Evolutionary conservation across 192 early-diverging fungal species (phyloP).

Genomic region (Mortierella hygrophila): DNA sequence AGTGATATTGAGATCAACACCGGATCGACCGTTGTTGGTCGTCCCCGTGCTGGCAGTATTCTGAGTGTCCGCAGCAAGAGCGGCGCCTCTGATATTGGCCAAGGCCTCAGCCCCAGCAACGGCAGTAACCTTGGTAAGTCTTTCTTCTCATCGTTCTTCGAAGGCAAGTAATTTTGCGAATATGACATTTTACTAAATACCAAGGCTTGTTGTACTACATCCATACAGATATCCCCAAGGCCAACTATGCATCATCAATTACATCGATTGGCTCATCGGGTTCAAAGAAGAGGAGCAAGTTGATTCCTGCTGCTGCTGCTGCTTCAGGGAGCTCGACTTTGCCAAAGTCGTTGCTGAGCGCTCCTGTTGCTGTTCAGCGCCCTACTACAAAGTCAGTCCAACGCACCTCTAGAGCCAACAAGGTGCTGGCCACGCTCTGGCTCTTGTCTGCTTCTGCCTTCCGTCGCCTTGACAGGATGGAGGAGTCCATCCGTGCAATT

Average conservation of each 20-base stretch:
- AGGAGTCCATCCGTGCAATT: conserved; percentile 65
- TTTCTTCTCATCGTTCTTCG: not conserved
- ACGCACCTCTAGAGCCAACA: conserved; percentile 56
- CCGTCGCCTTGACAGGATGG: conserved; percentile 56
- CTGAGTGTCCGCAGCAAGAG: conserved; percentile 30
- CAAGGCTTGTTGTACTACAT: not conserved
- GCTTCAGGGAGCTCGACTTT: conserved; percentile 37
- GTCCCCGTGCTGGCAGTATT: conserved; percentile 33
- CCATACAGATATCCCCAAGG: conserved; percentile 42
- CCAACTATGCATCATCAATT: conserved; percentile 47
- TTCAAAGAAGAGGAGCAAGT: conserved; percentile 19
- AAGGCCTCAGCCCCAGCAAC: conserved; percentile 16
- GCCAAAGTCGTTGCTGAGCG: conserved; percentile 28
- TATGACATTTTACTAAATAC: not conserved
- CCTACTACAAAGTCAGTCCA: conserved; percentile 44
- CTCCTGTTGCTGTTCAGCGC: conserved; percentile 26
- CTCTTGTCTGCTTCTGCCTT: conserved; percentile 61
- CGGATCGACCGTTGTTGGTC: conserved; percentile 8
- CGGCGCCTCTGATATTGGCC: conserved; percentile 17
- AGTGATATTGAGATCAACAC: conserved; percentile 19
- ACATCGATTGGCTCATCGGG: conserved; percentile 43
- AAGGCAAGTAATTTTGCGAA: not conserved
- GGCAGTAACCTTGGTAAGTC: conserved; percentile 24
- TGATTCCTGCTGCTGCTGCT: conserved; percentile 42
- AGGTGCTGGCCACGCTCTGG: conserved; percentile 62